Evolutionary conservation across 2,329 filamentous ascomycete species (phyloP), one percentile per base, ranked within the genome.

Genomic region (Botrytis pseudocinerea): DNA sequence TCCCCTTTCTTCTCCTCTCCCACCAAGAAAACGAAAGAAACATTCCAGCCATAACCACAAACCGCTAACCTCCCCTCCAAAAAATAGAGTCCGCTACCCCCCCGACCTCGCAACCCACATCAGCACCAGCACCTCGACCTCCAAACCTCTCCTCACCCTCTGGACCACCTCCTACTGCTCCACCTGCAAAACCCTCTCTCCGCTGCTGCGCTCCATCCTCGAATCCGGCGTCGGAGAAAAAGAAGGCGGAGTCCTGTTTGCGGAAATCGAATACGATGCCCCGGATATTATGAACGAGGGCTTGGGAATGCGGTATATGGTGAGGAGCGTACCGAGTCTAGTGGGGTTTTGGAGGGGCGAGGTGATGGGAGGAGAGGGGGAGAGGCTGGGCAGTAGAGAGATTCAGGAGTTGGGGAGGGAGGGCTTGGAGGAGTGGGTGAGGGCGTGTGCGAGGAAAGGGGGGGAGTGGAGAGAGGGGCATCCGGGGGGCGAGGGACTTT

Each of bases 141-240:
- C 85, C 61, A 85, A 81, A 4, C 88, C 88, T 3, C 85, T 90
- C n/a, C 78, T 90, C 72, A 89, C 88, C 1, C 82, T 90, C 59
- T 91, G 88, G 88, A 89, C 87, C 0, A 84, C 88, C 0, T 87
- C 86, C 12, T 90, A 85, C 82, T 90, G 88, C 79, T 81, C 84
- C 7, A 86, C 87, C 25, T 90, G 88, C 80, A 83, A 83, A 63
- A 79, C 81, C 46, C 83, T 90, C 38, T 81, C 82, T 7, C 88
- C 88, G 6, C 80, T 89, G 18, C 69, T 90, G 9, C 79, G 79
- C 20, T 82, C 83, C 18, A 82, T 90, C 46, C 79, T 90, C 63
- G 82, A 84, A 76, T 73, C 75, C 14, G 78, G 78, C 3, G 82
- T 87, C 4, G 88, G 88, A 73, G 87, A 89, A 80, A 82, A 81